These are phyloP conservation scores for Cubamyces sp. DNA, from an alignment of 768 basidiomycete genomes.

Conservation along the genomic window DNA sequence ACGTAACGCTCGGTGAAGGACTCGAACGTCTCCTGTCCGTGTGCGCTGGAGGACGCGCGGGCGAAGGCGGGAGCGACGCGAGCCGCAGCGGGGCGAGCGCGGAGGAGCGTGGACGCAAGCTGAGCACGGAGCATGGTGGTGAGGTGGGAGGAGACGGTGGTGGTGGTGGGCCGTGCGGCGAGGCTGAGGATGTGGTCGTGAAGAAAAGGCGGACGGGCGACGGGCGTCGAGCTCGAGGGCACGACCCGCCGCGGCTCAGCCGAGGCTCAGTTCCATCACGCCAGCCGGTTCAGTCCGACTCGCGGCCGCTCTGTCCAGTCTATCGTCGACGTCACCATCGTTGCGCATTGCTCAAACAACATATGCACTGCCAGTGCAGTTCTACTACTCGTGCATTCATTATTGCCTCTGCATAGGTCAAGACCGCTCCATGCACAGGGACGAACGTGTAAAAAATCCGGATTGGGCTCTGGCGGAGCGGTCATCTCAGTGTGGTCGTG, in stretches of 20 bases:
- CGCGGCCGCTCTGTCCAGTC: slow-evolving; percentile 6
- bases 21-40: slow-evolving; percentile 91
- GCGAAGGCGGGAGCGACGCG: slow-evolving; percentile 45
- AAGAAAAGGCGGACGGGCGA: slow-evolving; percentile 25
- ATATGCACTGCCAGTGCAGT: neutral
- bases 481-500: slow-evolving; percentile 30
- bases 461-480: slow-evolving; percentile 9
- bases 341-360: neutral
- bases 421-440: neutral
- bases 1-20: slow-evolving; percentile 94
- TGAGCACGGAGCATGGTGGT: slow-evolving; percentile 56
- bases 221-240: slow-evolving; percentile 21
- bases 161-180: slow-evolving; percentile 5
- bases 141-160: slow-evolving; percentile 14
- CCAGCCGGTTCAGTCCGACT: slow-evolving; percentile 36
- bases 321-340: slow-evolving; percentile 6
- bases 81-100: slow-evolving; percentile 54
- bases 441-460: slow-evolving; percentile 10
- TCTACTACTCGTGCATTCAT: neutral
- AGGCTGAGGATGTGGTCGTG: slow-evolving; percentile 13
- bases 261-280: slow-evolving; percentile 29
- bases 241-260: slow-evolving; percentile 33
- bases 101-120: slow-evolving; percentile 64
- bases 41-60: slow-evolving; percentile 59
- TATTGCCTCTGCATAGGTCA: neutral